Conservation (phyloP, 2,329 filamentous ascomycete genomes). For the Curvularia spicifera region DNA sequence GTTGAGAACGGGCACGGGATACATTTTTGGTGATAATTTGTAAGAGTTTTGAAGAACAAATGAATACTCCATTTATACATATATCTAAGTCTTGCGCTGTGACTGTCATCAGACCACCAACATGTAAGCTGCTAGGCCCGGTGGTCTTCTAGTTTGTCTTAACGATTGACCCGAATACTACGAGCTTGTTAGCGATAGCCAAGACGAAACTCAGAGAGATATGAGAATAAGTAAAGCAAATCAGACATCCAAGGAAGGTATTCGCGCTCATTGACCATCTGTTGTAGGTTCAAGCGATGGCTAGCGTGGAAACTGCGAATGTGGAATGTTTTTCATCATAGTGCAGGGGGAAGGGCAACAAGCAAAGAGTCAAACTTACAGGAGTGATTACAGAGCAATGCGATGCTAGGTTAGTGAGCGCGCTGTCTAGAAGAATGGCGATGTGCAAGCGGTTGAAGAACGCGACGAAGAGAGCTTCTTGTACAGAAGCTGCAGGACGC, state of each 20-base stretch:
- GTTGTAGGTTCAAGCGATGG: conserved; percentile 67
- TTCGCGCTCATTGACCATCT: conserved; percentile 70
- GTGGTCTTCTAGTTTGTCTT: not conserved
- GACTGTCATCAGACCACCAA: not conserved
- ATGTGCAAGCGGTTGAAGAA: conserved; percentile 7
- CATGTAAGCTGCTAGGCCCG: not conserved
- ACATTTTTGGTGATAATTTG: conserved; percentile 14
- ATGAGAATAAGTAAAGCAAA: conserved; percentile 22
- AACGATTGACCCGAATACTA: conserved; percentile 12
- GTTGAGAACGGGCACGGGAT: not conserved
- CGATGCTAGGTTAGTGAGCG: not conserved
- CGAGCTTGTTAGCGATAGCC: conserved; percentile 12
- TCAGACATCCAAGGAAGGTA: conserved; percentile 81
- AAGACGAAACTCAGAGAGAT: not conserved
- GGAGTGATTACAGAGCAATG: not conserved
- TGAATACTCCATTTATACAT: conserved; percentile 4
- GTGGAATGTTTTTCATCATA: conserved; percentile 75
- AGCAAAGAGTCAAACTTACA: conserved; percentile 9
- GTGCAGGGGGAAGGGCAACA: not conserved
- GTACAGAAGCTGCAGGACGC: conserved; percentile 9
- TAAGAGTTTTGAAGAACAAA: conserved; percentile 16
- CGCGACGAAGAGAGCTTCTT: conserved; percentile 5
- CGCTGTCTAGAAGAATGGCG: not conserved
- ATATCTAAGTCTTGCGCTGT: not conserved
- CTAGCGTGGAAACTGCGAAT: conserved; percentile 93